Evolutionary conservation across 495 filamentous ascomycete genomes (phyloP), one percentile per base, ranked within the genome.

Genomic region (Lentithecium fluviatile): DNA sequence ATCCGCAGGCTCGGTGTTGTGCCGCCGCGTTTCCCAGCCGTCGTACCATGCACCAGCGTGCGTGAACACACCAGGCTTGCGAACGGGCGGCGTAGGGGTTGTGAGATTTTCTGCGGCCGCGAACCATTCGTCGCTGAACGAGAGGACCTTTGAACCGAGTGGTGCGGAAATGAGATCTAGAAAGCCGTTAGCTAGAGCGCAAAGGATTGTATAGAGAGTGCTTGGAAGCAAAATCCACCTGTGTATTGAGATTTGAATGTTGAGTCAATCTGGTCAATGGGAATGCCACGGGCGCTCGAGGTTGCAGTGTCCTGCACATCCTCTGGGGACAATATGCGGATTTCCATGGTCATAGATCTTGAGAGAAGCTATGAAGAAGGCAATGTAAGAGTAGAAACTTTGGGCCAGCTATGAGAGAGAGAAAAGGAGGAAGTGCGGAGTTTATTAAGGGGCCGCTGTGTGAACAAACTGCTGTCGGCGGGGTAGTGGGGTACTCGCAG

Each of bases 41-140:
- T 97, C 91, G 72, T 91, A 96, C 92, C 92, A 97, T 21, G 90
- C 89, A 60, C 91, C 91, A 10, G 89, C 82, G 69, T 87, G 84
- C 48, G 91, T 85, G 79, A 92, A 95, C 73, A 91, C 84, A 56
- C 89, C 91, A 0, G 86, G 85, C 63, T 88, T 84, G 60, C 83
- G 82, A 67, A 96, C 82, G 4, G 92, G 88, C 2, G 87, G 76
- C 0, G 82, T 83, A 0, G 89, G 87, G 15, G 82, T 93, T 52
- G 90, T 75, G 64, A 96, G 83, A 74, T 95, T 95, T 36, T 77
- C 75, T 11, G 91, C 91, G 36, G 85, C 82, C 62, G 90, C 91
- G 75, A 96, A 97, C 82, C 85, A 97, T 76, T 97, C 85, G 73
- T 97, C 88, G 46, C 87, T 90, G 77, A 83, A 87, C 55, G 84